Conservation (phyloP, 345 rosid species). For the Lepidium sativum region DNA sequence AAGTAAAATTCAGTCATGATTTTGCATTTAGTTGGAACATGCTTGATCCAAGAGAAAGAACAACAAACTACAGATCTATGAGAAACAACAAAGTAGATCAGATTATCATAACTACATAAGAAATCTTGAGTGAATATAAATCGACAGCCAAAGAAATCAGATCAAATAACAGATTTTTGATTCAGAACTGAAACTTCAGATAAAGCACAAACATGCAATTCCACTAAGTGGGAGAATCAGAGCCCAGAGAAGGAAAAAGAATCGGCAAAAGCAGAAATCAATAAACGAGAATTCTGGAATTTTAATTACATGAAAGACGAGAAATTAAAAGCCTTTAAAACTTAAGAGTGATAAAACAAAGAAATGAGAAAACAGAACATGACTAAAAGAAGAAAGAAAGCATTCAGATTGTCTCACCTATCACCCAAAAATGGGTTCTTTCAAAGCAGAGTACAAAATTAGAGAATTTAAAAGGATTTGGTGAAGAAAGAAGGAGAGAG, state of each 20-base stretch:
- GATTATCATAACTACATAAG: too few species aligned
- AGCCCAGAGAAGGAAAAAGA: too few species aligned
- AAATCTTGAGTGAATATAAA: too few species aligned
- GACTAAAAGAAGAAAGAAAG: background rate
- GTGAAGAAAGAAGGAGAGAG: background rate
- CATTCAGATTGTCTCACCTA: conserved; percentile 5
- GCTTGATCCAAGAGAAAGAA: background rate
- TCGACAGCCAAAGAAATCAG: background rate
- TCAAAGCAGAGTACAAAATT: conserved; percentile 17
- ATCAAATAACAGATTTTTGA: background rate
- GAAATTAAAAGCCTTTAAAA: background rate
- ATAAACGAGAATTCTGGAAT: background rate
- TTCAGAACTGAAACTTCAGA: background rate
- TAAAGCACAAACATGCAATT: conserved; percentile 8
- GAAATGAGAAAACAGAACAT: background rate
- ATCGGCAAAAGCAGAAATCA: background rate
- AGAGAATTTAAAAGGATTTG: too few species aligned
- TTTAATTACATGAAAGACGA: background rate
- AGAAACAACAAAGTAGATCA: too few species aligned
- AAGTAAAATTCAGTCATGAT: background rate
- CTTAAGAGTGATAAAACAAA: background rate
- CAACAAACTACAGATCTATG: conserved; percentile 1
- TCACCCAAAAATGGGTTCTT: background rate
- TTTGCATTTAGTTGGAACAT: background rate
- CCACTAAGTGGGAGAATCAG: background rate